Evolutionary conservation across 2,329 filamentous ascomycete genomes (phyloP), one percentile per base, ranked within the genome.

Genomic region (Emydomyces testavorans): DNA sequence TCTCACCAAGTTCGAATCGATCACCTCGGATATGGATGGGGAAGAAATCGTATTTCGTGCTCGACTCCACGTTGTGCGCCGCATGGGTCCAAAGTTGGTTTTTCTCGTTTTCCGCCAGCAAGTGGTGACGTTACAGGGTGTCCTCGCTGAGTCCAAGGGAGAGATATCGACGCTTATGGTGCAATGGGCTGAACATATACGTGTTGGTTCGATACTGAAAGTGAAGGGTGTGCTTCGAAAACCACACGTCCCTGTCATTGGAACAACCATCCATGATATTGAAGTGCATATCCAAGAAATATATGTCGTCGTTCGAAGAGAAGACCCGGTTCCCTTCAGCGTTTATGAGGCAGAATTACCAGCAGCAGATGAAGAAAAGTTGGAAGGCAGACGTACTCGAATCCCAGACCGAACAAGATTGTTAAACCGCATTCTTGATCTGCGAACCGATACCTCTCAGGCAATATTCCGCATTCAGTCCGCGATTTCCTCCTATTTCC

Each of bases 91-190:
- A 57, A 82, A 84, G 56, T 73, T 94, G 28, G 85, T 87, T 58
- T 94, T 94, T 65, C 70, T 94, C 36, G 77, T 94, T 50, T 83
- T 94, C 60, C 82, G 89, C 48, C 86, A 94, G 66, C 83, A 89
- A 66, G 80, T 84, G 10, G 74, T 77, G 54, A 92, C 87, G 20
- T 78, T 94, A 44, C 89, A 95, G 65, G 88, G 86, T 52, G 85
- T 94, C 2, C 71, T 95, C 34, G 71, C 78, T 18, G 69, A 72
- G 51, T 71, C 76, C 54, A 70, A 79, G 54, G 76, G 78, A 5
- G 70, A 71, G 40, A 74, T 84, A 8, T 82, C 83, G 1, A 74
- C 79, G 50, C 76, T 83, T 57, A 90, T 94, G 75, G 74, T 94
- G 23, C 82, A 85, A 60, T 94, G 87, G 84, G 85, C 85, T 2